A percentile compares a stretch with the other conserved stretches of the same genome.
These are phyloP conservation scores for Neonectria coccinea DNA, from an alignment of 2,329 filamentous ascomycete species.

Conservation along the genomic window DNA sequence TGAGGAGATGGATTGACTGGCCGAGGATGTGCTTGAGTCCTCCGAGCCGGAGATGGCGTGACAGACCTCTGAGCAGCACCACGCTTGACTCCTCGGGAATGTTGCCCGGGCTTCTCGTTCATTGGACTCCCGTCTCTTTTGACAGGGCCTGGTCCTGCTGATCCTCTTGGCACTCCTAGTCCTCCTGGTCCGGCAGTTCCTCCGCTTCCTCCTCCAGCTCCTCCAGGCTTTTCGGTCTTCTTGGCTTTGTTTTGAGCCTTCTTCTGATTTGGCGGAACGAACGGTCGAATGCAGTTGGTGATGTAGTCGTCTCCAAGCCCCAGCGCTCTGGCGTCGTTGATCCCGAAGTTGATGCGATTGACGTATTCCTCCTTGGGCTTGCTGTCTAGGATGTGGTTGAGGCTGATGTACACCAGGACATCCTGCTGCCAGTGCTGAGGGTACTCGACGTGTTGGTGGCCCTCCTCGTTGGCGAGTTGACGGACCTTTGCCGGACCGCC, in stretches of 20 bases:
- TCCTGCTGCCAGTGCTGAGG: constrained; percentile 43
- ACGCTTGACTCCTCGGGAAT: constrained; percentile 31
- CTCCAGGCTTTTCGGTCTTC: constrained; percentile 13
- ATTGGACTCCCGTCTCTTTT: constrained; percentile 14
- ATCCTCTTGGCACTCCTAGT: constrained; percentile 10
- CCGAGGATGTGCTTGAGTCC: constrained; percentile 34
- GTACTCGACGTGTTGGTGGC: constrained; percentile 31
- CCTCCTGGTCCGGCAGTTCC: constrained; percentile 3
- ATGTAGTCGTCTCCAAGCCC: constrained; percentile 53
- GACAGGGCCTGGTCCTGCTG: constrained; percentile 23
- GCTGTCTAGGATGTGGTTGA: constrained; percentile 49
- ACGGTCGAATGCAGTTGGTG: constrained; percentile 52
- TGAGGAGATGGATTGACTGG: constrained; percentile 26
- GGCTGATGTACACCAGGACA: constrained; percentile 57
- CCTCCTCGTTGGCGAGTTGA: constrained; percentile 36
- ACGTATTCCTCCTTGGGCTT: constrained; percentile 55
- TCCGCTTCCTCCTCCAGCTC: not conserved
- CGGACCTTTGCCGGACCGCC: constrained; percentile 49
- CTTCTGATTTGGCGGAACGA: constrained; percentile 46
- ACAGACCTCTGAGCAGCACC: constrained; percentile 31
- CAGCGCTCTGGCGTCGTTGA: constrained; percentile 51
- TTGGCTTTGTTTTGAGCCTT: constrained; percentile 28
- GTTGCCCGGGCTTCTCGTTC: constrained; percentile 26
- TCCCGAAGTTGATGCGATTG: constrained; percentile 53
- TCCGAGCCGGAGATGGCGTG: constrained; percentile 35